phyloP scores from a whole-genome alignment of 2,329 filamentous ascomycete species.

The Canariomyces notabilis region DNA sequence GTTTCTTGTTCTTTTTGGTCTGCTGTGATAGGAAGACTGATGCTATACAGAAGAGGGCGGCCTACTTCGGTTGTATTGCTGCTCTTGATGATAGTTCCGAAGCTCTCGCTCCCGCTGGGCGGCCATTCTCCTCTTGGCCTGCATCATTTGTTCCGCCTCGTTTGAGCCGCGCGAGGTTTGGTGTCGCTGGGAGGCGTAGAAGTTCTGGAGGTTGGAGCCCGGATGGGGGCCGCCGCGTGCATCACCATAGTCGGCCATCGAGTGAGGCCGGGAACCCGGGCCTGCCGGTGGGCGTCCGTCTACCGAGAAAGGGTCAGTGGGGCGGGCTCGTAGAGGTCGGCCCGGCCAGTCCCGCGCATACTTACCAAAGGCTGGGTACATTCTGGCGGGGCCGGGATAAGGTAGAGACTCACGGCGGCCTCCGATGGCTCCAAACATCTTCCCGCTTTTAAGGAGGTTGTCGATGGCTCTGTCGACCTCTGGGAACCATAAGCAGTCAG shows the following conservation, averaged over 20 bases:
- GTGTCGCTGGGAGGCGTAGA: constrained; percentile 90
- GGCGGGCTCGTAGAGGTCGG: constrained; percentile 19
- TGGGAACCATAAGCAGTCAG: constrained; percentile 38
- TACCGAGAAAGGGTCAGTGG: constrained; percentile 34
- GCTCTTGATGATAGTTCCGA: constrained; percentile 99
- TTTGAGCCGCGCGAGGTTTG: constrained; percentile 75
- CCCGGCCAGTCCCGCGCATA: constrained; percentile 29
- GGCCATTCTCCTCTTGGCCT: constrained; percentile 98
- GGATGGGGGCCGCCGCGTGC: constrained; percentile 63
- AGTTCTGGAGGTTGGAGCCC: constrained; percentile 81
- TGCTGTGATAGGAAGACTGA: constrained; percentile 39
- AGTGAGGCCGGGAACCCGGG: constrained; percentile 69
- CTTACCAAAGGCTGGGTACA: constrained; percentile 57
- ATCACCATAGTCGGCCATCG: constrained; percentile 76
- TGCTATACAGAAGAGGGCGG: constrained; percentile 71
- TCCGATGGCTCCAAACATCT: constrained; percentile 66
- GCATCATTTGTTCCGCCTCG: constrained; percentile 97
- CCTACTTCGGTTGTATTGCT: constrained; percentile 99
- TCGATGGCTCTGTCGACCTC: constrained; percentile 96
- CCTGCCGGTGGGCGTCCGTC: constrained; percentile 66
- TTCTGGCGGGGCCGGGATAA: constrained; percentile 52
- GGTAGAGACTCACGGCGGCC: constrained; percentile 78
- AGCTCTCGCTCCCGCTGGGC: constrained; percentile 98
- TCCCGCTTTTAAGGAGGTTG: constrained; percentile 94
- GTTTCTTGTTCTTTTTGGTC: constrained; percentile 32